Evolutionary conservation across 2,329 filamentous ascomycete species (phyloP), one percentile per base, ranked within the genome.

Genomic region (Nothomitra cinnamomea): DNA sequence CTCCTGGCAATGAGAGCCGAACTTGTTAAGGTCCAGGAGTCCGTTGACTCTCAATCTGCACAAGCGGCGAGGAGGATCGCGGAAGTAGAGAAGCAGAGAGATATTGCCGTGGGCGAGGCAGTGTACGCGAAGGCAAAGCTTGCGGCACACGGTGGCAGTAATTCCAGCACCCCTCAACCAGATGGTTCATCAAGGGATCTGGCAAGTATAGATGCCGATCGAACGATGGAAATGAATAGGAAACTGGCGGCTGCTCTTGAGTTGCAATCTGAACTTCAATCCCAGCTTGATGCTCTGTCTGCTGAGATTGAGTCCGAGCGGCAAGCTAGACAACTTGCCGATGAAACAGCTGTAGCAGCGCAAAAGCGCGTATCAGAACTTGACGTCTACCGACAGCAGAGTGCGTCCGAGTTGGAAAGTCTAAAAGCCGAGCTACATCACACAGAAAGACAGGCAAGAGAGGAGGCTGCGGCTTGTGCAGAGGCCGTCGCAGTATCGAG

Each of bases 71-170:
- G 84, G 65, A 81, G 90, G 57, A 89, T 98, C 57, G 89, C 90
- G 1, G 89, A 95, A 64, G 84, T 94, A 1, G 92, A 98, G 65
- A 89, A 86, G 64, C 92, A 98, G 70, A 79, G 94, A 51, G 92
- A 98, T 67, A 82, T 84, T 41, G 92, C 92, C n/a, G 82, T 98
- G 53, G 85, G 83, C 61, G 94, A 98, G 69, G 92, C 92, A 1
- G 85, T 92, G 0, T 96, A 96, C 67, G 87, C 89, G 35, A 95
- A 94, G 64, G 88, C 94, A 2, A 95, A 87, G 64, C 72, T 95
- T 52, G 89, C 89, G 28, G 89, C 88, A 6, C 83, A 88, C 58
- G 81, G 77, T 38, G 76, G 80, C n/a, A 87, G 83, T 60, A 75
- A 80, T 52, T 72, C 72, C 42, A 72, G 73, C n/a, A 76, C 74